Conservation (phyloP, 306 rosid genomes). For the Pyrus betulifolia region DNA sequence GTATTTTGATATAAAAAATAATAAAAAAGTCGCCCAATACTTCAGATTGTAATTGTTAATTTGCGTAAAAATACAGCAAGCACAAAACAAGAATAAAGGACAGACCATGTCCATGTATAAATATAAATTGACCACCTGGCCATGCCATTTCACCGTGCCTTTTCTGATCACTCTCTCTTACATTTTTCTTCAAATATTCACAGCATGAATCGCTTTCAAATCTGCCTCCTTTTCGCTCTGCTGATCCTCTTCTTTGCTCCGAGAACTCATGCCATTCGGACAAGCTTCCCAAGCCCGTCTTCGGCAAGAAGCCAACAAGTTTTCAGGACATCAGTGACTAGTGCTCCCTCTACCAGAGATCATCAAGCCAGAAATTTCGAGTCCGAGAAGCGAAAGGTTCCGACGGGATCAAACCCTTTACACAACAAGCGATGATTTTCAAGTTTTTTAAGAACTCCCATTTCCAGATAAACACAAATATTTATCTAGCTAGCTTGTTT, state of each 20-base stretch:
- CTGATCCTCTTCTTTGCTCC: slow-evolving; percentile 39
- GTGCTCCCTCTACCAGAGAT: slow-evolving; percentile 14
- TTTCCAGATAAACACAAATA: background rate
- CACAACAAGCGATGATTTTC: slow-evolving; percentile 78
- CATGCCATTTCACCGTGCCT: background rate
- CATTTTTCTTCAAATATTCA: background rate
- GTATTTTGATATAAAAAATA: background rate
- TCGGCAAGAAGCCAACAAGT: slow-evolving; percentile 20
- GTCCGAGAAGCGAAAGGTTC: slow-evolving; percentile 67
- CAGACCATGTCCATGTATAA: background rate
- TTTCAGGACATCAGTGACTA: slow-evolving; percentile 28
- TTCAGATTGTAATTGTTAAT: background rate
- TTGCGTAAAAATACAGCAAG: background rate
- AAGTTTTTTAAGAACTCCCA: slow-evolving; percentile 9
- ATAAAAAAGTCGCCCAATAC: background rate
- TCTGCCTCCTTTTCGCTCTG: slow-evolving; percentile 24
- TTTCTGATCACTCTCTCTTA: background rate
- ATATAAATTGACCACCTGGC: background rate
- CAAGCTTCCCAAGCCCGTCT: slow-evolving; percentile 38
- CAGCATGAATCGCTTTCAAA: slow-evolving; percentile 45
- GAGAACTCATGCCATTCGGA: slow-evolving; percentile 21
- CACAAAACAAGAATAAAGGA: background rate
- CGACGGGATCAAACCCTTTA: slow-evolving; percentile 91
- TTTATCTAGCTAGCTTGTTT: background rate
- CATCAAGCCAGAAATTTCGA: slow-evolving; percentile 26